Conservation (phyloP, 2,329 filamentous ascomycete genomes). For the Talaromyces pinophilus region DNA sequence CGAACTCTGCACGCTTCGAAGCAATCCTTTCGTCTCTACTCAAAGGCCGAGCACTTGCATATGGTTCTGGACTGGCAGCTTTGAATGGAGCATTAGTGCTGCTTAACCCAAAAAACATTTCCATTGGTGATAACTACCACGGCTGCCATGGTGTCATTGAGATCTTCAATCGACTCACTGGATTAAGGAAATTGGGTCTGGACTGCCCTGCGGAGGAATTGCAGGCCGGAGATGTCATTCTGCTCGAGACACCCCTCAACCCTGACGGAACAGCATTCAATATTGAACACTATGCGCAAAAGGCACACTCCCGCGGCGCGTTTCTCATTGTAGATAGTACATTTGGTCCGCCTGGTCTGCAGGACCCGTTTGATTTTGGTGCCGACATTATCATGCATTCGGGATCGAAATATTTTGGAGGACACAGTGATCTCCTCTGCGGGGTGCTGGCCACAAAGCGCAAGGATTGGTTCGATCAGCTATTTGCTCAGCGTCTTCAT, state of each 20-base stretch:
- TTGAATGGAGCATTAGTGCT: constrained; percentile 86
- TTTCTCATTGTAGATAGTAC: constrained; percentile 84
- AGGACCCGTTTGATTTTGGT: constrained; percentile 79
- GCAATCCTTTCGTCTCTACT: constrained; percentile 74
- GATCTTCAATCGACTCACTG: constrained; percentile 73
- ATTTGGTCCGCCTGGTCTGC: constrained; percentile 85
- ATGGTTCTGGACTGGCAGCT: constrained; percentile 80
- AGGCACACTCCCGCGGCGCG: constrained; percentile 72
- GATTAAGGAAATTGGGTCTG: constrained; percentile 70
- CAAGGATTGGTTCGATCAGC: constrained; percentile 59
- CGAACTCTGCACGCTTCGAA: constrained; percentile 83
- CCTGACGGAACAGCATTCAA: constrained; percentile 79
- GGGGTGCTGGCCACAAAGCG: constrained; percentile 72
- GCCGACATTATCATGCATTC: constrained; percentile 89
- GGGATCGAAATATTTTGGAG: constrained; percentile 94
- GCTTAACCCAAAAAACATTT: constrained; percentile 78
- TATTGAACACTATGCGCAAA: constrained; percentile 69
- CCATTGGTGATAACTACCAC: constrained; percentile 86
- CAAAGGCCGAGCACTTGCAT: constrained; percentile 67
- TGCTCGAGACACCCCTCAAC: constrained; percentile 92
- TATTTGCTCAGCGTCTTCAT: constrained; percentile 70
- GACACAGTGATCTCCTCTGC: constrained; percentile 90
- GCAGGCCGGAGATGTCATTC: constrained; percentile 76
- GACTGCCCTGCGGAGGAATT: constrained; percentile 67
- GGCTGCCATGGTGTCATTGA: constrained; percentile 84